Percentiles rank a stretch among this genome's conserved stretches.
Evolutionary conservation across 2,329 filamentous ascomycete species (phyloP).

Genomic region (Alternaria arbusti): DNA sequence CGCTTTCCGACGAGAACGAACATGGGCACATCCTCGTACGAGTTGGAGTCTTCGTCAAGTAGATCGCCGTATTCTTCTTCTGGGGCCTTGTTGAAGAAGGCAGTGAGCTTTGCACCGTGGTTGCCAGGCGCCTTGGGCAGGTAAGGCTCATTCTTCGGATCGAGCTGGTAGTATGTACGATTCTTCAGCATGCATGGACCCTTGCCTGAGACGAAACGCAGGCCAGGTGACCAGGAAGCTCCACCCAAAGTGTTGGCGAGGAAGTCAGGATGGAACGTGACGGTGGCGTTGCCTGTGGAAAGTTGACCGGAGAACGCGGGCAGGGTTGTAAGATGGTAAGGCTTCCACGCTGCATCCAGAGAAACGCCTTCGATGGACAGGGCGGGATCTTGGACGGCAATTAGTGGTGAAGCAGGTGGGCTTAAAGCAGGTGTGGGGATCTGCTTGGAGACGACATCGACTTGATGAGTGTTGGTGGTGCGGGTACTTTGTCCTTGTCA

Average conservation of each 20-base stretch:
- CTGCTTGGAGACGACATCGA: conserved; percentile 16
- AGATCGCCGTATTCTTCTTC: conserved; percentile 36
- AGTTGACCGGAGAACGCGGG: conserved; percentile 25
- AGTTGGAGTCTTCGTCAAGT: conserved; percentile 23
- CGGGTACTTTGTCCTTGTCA: conserved; percentile 13
- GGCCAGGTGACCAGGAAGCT: conserved; percentile 49
- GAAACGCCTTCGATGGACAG: conserved; percentile 22
- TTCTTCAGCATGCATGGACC: conserved; percentile 36
- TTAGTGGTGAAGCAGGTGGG: conserved; percentile 16
- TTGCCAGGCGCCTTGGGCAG: conserved; percentile 48
- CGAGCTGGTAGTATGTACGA: conserved; percentile 52
- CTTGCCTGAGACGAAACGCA: conserved; percentile 43
- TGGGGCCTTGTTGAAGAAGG: conserved; percentile 52
- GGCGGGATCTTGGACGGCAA: conserved; percentile 8
- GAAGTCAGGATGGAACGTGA: conserved; percentile 50
- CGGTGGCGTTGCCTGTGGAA: conserved; percentile 24
- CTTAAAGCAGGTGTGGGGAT: conserved; percentile 11
- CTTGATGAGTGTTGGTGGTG: conserved; percentile 25
- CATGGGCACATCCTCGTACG: conserved; percentile 50
- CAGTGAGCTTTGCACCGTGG: conserved; percentile 56
- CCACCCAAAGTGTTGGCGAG: conserved; percentile 48
- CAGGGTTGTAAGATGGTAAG: conserved; percentile 46
- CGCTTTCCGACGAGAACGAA: conserved; percentile 44
- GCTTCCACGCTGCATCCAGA: conserved; percentile 40
- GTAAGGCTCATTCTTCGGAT: conserved; percentile 49